Conservation (phyloP, 345 rosid species). For the Linum usitatissimum region DNA sequence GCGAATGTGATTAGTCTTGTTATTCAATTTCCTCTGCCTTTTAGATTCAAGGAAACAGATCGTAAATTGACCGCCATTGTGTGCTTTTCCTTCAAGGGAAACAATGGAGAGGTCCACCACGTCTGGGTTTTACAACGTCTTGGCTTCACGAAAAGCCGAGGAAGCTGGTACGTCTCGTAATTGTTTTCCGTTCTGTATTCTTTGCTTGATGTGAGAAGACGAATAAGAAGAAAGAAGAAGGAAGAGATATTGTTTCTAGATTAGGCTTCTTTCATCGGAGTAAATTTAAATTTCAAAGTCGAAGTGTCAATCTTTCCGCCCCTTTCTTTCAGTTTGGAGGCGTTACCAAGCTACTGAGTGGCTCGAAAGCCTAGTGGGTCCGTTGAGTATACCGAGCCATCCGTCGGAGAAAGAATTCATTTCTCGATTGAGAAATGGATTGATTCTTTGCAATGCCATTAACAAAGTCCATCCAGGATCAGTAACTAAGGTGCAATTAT, state of each 20-base stretch:
- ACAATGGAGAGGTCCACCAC: conserved; percentile 36
- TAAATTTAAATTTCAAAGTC: too few relatives aligned
- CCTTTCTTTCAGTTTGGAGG: conserved; percentile 48
- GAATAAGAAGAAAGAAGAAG: too few relatives aligned
- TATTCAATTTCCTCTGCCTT: too few relatives aligned
- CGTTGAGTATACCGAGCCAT: conserved; percentile 42
- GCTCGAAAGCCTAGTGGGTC: conserved; percentile 67
- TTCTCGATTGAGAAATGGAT: conserved; percentile 86
- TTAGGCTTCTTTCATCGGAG: not conserved
- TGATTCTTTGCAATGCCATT: conserved; percentile 64
- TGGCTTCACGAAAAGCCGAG: conserved; percentile 91
- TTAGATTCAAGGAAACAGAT: too few relatives aligned
- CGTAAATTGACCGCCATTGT: too few relatives aligned
- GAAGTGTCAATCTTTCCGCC: too few relatives aligned
- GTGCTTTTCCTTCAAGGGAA: too few relatives aligned
- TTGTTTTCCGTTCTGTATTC: not conserved
- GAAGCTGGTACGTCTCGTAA: conserved; percentile 48
- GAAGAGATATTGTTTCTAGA: too few relatives aligned
- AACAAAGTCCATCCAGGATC: conserved; percentile 79
- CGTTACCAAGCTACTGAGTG: conserved; percentile 60
- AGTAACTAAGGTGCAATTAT: conserved; percentile 52
- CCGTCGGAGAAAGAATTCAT: conserved; percentile 80
- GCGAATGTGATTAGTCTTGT: too few relatives aligned
- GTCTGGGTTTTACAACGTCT: conserved; percentile 43
- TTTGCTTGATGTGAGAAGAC: not conserved